Conservation (phyloP, 768 basidiomycete genomes). For the Mycena indigotica region DNA sequence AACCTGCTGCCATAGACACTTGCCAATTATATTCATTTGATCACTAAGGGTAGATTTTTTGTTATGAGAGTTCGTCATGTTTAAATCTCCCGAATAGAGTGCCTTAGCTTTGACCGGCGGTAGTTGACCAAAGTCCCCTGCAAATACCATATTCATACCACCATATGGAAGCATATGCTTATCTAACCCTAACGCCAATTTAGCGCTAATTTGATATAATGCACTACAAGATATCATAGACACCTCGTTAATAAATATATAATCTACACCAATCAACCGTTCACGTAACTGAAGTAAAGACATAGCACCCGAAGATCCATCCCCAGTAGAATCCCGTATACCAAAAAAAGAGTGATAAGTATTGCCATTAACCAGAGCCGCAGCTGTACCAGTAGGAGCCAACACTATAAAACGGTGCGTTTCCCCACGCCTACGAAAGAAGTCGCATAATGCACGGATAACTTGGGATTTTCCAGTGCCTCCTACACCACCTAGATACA, state of each 20-base stretch:
- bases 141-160: constrained; percentile 32
- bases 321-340: neutral
- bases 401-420: constrained; percentile 20
- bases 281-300: neutral
- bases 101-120: constrained; percentile 22
- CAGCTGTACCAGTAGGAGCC: constrained; percentile 29
- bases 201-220: constrained; percentile 11
- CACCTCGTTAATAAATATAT: constrained; percentile 35
- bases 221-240: constrained; percentile 31
- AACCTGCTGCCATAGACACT: constrained; percentile 28
- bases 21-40: constrained; percentile 23
- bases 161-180: constrained; percentile 21
- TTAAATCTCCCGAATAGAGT: constrained; percentile 13
- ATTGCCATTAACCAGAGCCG: constrained; percentile 22
- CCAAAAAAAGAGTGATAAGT: constrained; percentile 26
- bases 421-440: constrained; percentile 19
- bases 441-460: constrained; percentile 16
- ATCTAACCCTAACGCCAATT: constrained; percentile 8
- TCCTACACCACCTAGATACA: constrained; percentile 22
- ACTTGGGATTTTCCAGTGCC: constrained; percentile 8
- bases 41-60: neutral
- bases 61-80: neutral
- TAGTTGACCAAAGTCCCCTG: constrained; percentile 27
- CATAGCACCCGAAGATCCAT: neutral
- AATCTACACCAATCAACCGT: constrained; percentile 21